Base-by-base conservation (phyloP, 768 basidiomycete species). In the Collybia mongolica region DNA sequence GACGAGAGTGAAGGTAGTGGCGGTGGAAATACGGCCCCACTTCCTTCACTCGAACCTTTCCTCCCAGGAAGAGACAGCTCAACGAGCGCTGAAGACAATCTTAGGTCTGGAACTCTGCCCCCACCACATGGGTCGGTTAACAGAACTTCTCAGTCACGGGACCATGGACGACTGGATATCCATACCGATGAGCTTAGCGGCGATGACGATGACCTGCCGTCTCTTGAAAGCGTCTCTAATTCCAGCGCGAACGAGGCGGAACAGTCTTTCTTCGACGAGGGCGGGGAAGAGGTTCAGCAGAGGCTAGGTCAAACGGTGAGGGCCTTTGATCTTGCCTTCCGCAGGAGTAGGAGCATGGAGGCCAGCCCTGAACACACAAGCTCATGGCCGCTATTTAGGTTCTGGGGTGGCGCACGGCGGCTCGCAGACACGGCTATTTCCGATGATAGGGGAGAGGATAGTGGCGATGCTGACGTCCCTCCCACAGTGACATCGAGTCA, bases 191-290 rank as follows among this genome's bases (percentile, higher is more conserved):
- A 61, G 22, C 32, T 32, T 32, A 32, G 32, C 11, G 14, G 32
- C 11, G 63, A 51, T 36, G 55, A 60, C 23, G 59, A 56, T 32
- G 66, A 68, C 51, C 81, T 73, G 66, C 76, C 65, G 32, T 65
- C 35, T 37, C 66, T 67, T 47, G 70, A 65, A 44, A 64, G 57
- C 44, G 65, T 72, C 6, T 72, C 70, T 26, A 66, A 65, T 24
- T 65, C 60, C 24, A 72, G 69, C 39, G 71, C 72, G 24, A 67
- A 62, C 42, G 59, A 66, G 22, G 32, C 9, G 14, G 32, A 32
- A 32, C 9, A 32, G 14, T 32, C 7, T 32, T 32, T 9, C 11
- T 32, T 9, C 11, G 46, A 46, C 5, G 55, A 49, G 2, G 51
- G 54, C 22, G 54, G 40, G 24, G 60, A 59, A 14, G 57, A 54